A percentile compares a stretch with the other conserved stretches of the same genome.
These are phyloP conservation scores for Picea abies DNA, from an alignment of 83 land plant genomes.

Conservation along the genomic window DNA sequence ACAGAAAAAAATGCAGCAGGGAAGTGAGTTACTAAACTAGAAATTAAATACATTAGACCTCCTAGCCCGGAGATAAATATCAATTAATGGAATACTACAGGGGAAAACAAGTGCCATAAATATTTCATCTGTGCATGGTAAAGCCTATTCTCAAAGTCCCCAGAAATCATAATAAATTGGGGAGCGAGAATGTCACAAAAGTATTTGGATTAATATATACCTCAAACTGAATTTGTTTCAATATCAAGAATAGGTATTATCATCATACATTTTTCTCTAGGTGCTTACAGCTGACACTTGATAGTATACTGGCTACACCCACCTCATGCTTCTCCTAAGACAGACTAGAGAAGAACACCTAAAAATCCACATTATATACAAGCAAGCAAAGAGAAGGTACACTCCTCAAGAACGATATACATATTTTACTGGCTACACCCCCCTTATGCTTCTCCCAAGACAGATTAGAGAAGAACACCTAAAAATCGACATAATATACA, in stretches of 20 bases:
- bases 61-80: too few relatives aligned
- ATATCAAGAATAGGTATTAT: constrained; percentile 11
- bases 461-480: not conserved
- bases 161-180: too few relatives aligned
- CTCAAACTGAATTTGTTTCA: not conserved
- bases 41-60: too few relatives aligned
- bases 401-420: not conserved
- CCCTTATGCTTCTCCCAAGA: not conserved
- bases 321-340: not conserved
- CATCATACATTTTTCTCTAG: not conserved
- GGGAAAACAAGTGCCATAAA: too few relatives aligned
- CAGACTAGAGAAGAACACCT: not conserved
- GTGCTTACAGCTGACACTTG: not conserved
- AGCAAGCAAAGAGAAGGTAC: not conserved
- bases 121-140: too few relatives aligned
- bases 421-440: too few relatives aligned
- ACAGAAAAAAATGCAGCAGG: too few relatives aligned
- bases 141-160: too few relatives aligned
- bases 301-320: not conserved
- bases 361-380: not conserved
- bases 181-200: too few relatives aligned
- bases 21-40: too few relatives aligned
- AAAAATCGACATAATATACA: not conserved
- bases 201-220: not conserved
- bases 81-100: too few relatives aligned